Conservation (phyloP, 2,329 filamentous ascomycete species). For the Grosmannia serpens region DNA sequence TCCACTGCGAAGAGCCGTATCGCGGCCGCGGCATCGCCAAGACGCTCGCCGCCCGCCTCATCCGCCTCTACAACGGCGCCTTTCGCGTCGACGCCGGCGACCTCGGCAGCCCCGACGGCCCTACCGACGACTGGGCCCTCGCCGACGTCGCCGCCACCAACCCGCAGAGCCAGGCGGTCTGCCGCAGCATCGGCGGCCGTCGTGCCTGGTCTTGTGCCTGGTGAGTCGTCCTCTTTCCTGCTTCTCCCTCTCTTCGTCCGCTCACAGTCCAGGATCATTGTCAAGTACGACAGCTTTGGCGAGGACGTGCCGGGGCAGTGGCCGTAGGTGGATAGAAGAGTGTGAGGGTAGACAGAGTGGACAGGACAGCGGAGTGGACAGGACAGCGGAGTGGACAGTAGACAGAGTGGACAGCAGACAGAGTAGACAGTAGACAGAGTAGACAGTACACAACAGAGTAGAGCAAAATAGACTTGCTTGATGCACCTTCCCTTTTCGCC, state of each 20-base stretch:
- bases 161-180: slow-evolving; percentile 47
- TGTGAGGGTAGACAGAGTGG: not conserved
- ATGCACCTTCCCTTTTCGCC: not conserved
- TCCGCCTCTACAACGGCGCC: slow-evolving; percentile 34
- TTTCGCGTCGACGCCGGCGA: slow-evolving; percentile 37
- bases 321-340: not conserved
- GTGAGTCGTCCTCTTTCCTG: slow-evolving; percentile 26
- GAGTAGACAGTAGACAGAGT: not conserved
- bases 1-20: slow-evolving; percentile 50
- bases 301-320: not conserved
- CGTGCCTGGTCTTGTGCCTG: slow-evolving; percentile 47
- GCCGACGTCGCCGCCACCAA: slow-evolving; percentile 56
- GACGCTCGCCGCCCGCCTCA: slow-evolving; percentile 44
- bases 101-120: slow-evolving; percentile 49
- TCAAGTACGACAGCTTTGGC: slow-evolving; percentile 13
- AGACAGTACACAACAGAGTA: not conserved
- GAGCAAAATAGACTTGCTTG: not conserved
- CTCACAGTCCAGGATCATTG: slow-evolving; percentile 10
- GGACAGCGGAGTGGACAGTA: not conserved
- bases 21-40: slow-evolving; percentile 54
- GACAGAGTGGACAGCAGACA: not conserved
- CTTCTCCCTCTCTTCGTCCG: not conserved
- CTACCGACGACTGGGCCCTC: slow-evolving; percentile 40
- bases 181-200: slow-evolving; percentile 47
- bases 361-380: not conserved